A percentile compares a stretch with the other conserved stretches of the same genome.
phyloP scores from a whole-genome alignment of 768 basidiomycete species.

The Atractiella rhizophila region DNA sequence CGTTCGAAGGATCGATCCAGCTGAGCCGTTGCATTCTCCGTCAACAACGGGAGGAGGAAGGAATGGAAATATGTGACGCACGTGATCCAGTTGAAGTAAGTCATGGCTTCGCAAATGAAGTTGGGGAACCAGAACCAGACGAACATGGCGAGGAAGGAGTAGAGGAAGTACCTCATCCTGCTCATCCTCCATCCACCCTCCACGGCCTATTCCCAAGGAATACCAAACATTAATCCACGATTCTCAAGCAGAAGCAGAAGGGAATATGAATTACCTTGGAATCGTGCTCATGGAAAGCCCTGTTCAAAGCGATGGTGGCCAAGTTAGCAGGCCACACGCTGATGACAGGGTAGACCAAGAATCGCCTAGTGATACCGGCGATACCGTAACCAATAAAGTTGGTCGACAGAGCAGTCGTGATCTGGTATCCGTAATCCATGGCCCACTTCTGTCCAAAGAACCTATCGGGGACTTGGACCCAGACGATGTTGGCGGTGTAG shows the following conservation, averaged over 20 bases:
- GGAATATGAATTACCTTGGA: no score
- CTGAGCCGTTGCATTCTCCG: no score
- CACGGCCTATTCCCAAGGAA: no score
- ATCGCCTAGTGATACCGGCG: constrained; percentile 4
- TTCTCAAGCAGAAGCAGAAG: no score
- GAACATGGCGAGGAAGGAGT: constrained; percentile 10
- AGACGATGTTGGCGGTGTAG: no score
- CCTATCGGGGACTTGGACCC: no score
- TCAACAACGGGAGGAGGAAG: no score
- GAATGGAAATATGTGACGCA: no score
- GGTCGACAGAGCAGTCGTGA: no score
- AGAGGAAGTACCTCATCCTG: constrained; percentile 7
- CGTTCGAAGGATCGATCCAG: constrained; percentile 26
- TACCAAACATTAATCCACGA: no score
- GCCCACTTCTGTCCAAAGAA: no score
- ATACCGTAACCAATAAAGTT: constrained; percentile 26
- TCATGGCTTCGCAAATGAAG: constrained; percentile 2
- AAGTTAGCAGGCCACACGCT: constrained; percentile 19
- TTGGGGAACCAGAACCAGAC: constrained; percentile 9
- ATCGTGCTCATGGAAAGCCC: constrained; percentile 11
- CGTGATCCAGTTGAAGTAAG: constrained; percentile 19
- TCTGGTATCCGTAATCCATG: no score
- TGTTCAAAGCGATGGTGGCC: constrained; percentile 18
- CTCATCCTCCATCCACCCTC: not conserved
- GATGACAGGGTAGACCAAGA: constrained; percentile 14